phyloP scores from a whole-genome alignment of 192 early-diverging fungal species.

The Backusella sp. region DNA sequence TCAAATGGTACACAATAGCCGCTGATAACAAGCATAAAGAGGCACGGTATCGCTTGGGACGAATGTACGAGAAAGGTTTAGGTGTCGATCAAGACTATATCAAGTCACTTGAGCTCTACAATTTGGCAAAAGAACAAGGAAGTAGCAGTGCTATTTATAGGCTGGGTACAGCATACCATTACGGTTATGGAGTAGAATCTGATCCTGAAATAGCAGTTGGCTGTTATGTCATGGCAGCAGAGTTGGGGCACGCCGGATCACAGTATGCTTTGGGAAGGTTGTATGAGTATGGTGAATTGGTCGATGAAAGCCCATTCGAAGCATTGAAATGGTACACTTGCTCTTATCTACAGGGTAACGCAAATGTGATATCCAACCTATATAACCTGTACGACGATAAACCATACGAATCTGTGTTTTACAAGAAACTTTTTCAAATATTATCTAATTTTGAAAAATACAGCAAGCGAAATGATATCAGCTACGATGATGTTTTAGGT shows the following conservation, averaged over 20 bases:
- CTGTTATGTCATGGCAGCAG: background rate
- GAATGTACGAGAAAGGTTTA: background rate
- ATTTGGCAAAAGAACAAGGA: background rate
- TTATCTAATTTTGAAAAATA: background rate
- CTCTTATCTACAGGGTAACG: background rate
- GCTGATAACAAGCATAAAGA: background rate
- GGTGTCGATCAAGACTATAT: background rate
- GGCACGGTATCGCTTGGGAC: background rate
- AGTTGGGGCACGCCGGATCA: background rate
- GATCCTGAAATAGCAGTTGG: background rate
- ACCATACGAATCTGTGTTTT: background rate
- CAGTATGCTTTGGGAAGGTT: background rate
- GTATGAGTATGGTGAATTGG: background rate
- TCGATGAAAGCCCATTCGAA: background rate
- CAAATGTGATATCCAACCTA: background rate
- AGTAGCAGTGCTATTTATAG: background rate
- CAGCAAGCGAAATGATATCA: background rate
- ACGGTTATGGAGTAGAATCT: background rate
- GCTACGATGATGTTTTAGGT: background rate
- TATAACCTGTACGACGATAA: background rate
- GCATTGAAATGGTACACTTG: background rate
- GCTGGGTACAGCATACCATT: background rate
- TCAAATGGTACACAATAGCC: background rate
- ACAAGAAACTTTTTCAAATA: background rate
- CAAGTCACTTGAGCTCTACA: background rate